Conservation (phyloP, 306 rosid species). For the Quercus berberidifolia region DNA sequence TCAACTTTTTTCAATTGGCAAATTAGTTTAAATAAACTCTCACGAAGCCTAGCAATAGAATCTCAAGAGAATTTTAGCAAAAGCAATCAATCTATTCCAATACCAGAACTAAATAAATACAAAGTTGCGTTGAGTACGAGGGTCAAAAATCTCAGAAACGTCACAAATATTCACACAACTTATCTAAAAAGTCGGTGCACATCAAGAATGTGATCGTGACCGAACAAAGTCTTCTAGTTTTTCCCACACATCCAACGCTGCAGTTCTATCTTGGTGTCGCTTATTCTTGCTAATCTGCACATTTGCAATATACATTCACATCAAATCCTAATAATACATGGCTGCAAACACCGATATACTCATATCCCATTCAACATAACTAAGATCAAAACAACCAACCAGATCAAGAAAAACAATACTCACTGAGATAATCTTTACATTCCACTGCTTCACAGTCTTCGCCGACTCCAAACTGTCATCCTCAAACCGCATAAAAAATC, state of each 20-base stretch:
- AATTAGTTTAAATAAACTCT: not conserved
- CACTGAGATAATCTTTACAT: conserved; percentile 94
- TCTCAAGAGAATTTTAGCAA: not conserved
- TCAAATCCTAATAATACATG: not conserved
- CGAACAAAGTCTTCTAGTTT: conserved; percentile 90
- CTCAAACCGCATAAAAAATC: conserved; percentile 61
- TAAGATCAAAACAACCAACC: not conserved
- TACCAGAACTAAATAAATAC: not conserved
- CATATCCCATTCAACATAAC: not conserved
- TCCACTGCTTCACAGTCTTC: conserved; percentile 96
- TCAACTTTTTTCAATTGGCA: not conserved
- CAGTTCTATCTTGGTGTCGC: conserved; percentile 97
- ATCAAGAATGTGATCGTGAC: conserved; percentile 88
- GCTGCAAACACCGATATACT: not conserved
- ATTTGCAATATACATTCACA: conserved; percentile 4
- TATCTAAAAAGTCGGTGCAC: conserved; percentile 4
- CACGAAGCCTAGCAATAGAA: not conserved
- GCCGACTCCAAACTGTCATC: conserved; percentile 92
- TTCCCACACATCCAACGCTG: conserved; percentile 99
- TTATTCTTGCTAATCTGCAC: conserved; percentile 94
- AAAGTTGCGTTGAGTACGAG: not conserved
- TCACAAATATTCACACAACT: conserved; percentile 13
- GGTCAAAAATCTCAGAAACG: not conserved
- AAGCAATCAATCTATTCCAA: not conserved
- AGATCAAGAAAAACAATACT: conserved; percentile 22